Base-by-base conservation (phyloP, 2,329 filamentous ascomycete genomes). In the Plenodomus tracheiphilus region DNA sequence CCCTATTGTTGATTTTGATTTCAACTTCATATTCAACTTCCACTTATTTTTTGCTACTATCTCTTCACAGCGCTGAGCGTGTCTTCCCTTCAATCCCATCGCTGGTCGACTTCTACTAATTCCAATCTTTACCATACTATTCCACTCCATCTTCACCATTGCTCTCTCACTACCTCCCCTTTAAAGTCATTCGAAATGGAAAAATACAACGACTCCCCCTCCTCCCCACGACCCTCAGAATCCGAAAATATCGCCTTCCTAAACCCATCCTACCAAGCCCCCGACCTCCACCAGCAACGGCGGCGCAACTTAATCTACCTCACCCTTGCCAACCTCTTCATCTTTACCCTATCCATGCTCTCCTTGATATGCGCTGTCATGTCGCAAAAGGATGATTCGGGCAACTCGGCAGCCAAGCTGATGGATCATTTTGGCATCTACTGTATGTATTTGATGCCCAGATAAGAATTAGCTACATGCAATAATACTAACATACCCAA, bases 351-450 rank as follows among this genome's bases (percentile, higher is more conserved):
- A 9, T 69, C 66, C 1, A 61, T 62, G 43, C 49, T 70, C 8
- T 65, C 64, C 6, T 44, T 70, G 3, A 52, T 67, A 28, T 69
- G 65, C 51, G 56, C 66, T 11, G 59, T 69, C 11, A 65, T 67
- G 56, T 61, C 64, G 19, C 68, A 70, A 51, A 58, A 55, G 17
- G 56, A 63, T 18, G 56, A 47, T 17, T 63, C 63, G 11, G 49
- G 51, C 1, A 56, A 68, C 34, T 53, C 59, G 0, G 56, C 61
- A 18, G 68, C 68, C 0, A 59, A 62, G 25, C 41, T 70, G 15
- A 68, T 69, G 66, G 62, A 69, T 28, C 54, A 69, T 32, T 68
- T 68, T 45, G 59, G 54, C 25, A 52, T 69, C 11, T 65, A 59
- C 53, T 42, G n/a, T n/a, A n/a, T n/a, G n/a, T n/a, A n/a, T n/a